These are phyloP conservation scores for Vanrija sp. DNA, from an alignment of 1,284 basidiomycete genomes.

Conservation along the genomic window DNA sequence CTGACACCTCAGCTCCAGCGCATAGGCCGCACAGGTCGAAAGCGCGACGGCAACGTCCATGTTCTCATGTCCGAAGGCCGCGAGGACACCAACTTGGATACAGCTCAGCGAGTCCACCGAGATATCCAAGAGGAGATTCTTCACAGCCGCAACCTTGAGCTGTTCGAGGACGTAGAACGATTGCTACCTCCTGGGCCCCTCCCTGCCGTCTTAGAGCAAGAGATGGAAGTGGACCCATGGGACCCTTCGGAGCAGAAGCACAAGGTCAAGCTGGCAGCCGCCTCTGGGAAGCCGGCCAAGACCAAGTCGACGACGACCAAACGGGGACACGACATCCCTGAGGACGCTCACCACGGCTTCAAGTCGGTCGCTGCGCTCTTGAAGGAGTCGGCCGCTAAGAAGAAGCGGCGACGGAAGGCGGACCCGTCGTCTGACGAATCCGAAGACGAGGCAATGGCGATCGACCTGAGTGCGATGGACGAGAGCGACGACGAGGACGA, in stretches of 20 bases:
- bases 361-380: slow-evolving; percentile 41
- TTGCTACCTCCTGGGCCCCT: slow-evolving; percentile 74
- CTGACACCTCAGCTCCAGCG: slow-evolving; percentile 72
- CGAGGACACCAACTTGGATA: slow-evolving; percentile 88
- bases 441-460: slow-evolving; percentile 13
- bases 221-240: slow-evolving; percentile 56
- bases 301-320: slow-evolving; percentile 16
- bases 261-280: slow-evolving; percentile 20
- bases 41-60: slow-evolving; percentile 83
- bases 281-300: slow-evolving; percentile 15
- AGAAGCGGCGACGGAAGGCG: slow-evolving; percentile 16
- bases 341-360: slow-evolving; percentile 43
- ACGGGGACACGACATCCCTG: slow-evolving; percentile 41
- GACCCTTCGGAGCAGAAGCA: slow-evolving; percentile 36
- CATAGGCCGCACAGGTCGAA: slow-evolving; percentile 90
- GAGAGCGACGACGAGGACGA: slow-evolving; percentile 13
- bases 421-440: neutral
- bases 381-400: slow-evolving; percentile 18
- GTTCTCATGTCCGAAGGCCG: slow-evolving; percentile 87
- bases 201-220: slow-evolving; percentile 73
- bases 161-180: slow-evolving; percentile 86
- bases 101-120: slow-evolving; percentile 80
- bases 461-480: neutral
- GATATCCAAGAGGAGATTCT: slow-evolving; percentile 87
- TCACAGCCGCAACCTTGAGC: slow-evolving; percentile 77